phyloP scores from a whole-genome alignment of 345 rosid genomes.

The Anastatica hierochuntica region DNA sequence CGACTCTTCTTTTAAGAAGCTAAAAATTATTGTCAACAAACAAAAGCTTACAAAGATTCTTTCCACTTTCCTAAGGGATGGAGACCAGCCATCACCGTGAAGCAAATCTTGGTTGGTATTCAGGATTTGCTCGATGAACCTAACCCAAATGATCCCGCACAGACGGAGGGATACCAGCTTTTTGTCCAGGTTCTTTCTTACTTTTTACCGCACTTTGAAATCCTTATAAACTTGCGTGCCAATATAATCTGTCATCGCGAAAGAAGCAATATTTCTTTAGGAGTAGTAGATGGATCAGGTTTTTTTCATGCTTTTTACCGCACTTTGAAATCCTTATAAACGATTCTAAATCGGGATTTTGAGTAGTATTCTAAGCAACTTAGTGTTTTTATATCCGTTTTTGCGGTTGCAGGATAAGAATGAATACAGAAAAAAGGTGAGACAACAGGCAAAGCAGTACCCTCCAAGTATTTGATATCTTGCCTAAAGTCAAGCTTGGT shows the following conservation, averaged over 20 bases:
- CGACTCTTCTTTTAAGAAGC: neutral
- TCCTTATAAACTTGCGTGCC: neutral
- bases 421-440: conserved; percentile 4
- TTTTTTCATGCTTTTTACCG: no score
- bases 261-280: neutral
- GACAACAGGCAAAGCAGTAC: conserved; percentile 12
- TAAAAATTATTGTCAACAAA: no score
- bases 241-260: neutral
- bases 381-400: neutral
- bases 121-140: conserved; percentile 13
- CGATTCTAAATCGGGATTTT: no score
- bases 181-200: conserved; percentile 1
- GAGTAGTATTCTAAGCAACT: neutral
- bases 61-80: neutral
- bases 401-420: neutral
- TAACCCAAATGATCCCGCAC: conserved; percentile 10
- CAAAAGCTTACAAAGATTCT: neutral
- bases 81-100: conserved; percentile 14
- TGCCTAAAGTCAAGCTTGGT: neutral
- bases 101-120: conserved; percentile 14
- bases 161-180: conserved; percentile 12
- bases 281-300: no score
- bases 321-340: no score
- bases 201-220: no score
- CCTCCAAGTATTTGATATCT: neutral